These are phyloP conservation scores for Apiospora saccharicola DNA, from an alignment of 2,329 filamentous ascomycete genomes.

Conservation along the genomic window DNA sequence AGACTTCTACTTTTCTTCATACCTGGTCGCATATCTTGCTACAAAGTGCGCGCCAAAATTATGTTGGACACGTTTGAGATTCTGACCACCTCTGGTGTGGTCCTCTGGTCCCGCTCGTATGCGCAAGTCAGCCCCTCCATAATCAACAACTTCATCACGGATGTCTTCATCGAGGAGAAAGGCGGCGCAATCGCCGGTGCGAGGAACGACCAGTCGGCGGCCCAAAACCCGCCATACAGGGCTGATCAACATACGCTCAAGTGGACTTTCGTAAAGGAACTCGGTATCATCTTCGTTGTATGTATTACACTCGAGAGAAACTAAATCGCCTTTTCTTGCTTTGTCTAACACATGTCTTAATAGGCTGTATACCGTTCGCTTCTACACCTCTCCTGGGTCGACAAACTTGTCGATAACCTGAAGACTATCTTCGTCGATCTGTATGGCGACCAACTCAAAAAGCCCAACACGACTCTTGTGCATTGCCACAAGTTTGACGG, in stretches of 20 bases:
- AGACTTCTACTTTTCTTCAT: neutral
- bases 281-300: constrained; percentile 95
- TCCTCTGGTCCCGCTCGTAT: constrained; percentile 93
- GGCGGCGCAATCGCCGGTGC: constrained; percentile 64
- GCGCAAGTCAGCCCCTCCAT: constrained; percentile 80
- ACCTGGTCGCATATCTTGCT: neutral
- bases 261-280: constrained; percentile 91
- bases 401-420: constrained; percentile 95
- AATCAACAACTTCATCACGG: constrained; percentile 93
- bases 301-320: constrained; percentile 36
- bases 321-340: constrained; percentile 24
- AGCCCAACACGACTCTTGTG: constrained; percentile 78
- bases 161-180: constrained; percentile 98
- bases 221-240: constrained; percentile 77
- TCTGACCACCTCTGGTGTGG: constrained; percentile 92
- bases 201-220: constrained; percentile 65
- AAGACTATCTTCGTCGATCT: constrained; percentile 89
- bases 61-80: constrained; percentile 99
- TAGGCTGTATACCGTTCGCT: constrained; percentile 97
- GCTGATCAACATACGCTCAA: constrained; percentile 94
- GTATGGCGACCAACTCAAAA: constrained; percentile 87
- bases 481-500: constrained; percentile 84
- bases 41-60: constrained; percentile 31
- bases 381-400: constrained; percentile 94
- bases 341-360: constrained; percentile 30